phyloP scores from a whole-genome alignment of 106 monocot genomes.

The Dioscorea alata region DNA sequence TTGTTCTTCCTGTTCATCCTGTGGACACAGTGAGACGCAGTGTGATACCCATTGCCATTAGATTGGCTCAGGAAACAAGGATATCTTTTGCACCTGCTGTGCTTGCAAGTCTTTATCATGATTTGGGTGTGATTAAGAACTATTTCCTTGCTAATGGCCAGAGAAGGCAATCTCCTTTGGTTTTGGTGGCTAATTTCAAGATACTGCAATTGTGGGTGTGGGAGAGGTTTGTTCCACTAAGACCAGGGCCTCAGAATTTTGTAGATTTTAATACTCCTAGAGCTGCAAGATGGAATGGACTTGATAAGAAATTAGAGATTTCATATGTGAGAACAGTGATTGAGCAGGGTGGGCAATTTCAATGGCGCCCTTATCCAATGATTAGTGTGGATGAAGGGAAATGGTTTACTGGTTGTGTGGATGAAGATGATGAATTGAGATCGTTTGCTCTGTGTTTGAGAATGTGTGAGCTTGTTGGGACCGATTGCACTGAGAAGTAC shows the following conservation, averaged over 20 bases:
- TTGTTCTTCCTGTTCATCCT: slow-evolving; percentile 46
- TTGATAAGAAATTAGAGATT: slow-evolving; percentile 29
- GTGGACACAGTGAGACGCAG: slow-evolving; percentile 31
- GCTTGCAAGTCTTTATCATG: slow-evolving; percentile 46
- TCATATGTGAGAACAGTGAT: slow-evolving; percentile 28
- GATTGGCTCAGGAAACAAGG: slow-evolving; percentile 39
- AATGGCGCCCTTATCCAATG: slow-evolving; percentile 49
- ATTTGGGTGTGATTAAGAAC: slow-evolving; percentile 12
- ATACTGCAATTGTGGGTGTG: slow-evolving; percentile 70
- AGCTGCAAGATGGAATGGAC: slow-evolving; percentile 53
- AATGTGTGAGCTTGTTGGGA: slow-evolving; percentile 37
- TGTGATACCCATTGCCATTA: slow-evolving; percentile 47
- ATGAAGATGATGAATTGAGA: slow-evolving; percentile 27
- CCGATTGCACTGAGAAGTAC: slow-evolving; percentile 60
- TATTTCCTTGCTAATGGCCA: slow-evolving; percentile 8
- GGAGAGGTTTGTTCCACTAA: slow-evolving; percentile 59
- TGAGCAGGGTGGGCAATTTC: slow-evolving; percentile 24
- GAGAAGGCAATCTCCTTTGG: slow-evolving; percentile 14
- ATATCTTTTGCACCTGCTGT: slow-evolving; percentile 63
- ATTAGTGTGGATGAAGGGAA: slow-evolving; percentile 26
- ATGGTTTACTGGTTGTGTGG: slow-evolving; percentile 19
- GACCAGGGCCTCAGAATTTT: slow-evolving; percentile 20
- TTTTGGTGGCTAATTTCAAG: slow-evolving; percentile 46
- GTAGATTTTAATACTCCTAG: slow-evolving; percentile 25
- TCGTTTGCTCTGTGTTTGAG: slow-evolving; percentile 38